Conservation (phyloP, 1,139 yeast genomes). For the Candida sanyaensis region DNA sequence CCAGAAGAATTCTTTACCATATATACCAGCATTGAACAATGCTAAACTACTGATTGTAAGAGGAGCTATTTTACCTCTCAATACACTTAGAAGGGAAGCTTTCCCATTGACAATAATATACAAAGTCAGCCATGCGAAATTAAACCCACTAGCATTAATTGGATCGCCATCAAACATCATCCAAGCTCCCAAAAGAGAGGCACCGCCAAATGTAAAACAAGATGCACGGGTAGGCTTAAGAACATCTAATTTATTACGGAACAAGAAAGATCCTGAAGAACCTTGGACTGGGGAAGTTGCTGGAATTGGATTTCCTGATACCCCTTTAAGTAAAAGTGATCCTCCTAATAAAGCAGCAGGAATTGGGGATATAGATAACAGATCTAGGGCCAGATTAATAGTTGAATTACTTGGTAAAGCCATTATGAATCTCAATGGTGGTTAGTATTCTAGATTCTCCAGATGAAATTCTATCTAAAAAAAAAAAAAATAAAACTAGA, state of each 20-base stretch:
- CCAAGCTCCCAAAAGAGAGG: constrained; percentile 77
- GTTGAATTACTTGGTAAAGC: background rate
- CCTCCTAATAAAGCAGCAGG: constrained; percentile 17
- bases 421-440: background rate
- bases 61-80: constrained; percentile 55
- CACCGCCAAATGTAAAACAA: constrained; percentile 60
- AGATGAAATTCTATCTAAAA: background rate
- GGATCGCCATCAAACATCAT: constrained; percentile 81
- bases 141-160: constrained; percentile 84
- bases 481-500: too few relatives aligned
- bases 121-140: constrained; percentile 83
- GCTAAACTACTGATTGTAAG: constrained; percentile 60
- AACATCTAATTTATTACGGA: constrained; percentile 8
- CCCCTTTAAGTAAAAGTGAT: constrained; percentile 13
- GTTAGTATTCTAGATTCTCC: background rate
- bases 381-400: constrained; percentile 8
- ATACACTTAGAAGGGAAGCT: constrained; percentile 47
- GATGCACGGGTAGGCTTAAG: constrained; percentile 40
- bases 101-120: constrained; percentile 77
- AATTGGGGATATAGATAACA: constrained; percentile 14
- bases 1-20: constrained; percentile 71
- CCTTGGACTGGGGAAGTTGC: constrained; percentile 4
- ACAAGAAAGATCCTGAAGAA: constrained; percentile 9
- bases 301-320: background rate
- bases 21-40: constrained; percentile 59